Evolutionary conservation across 345 rosid genomes (phyloP), one percentile per base, ranked within the genome.

Genomic region (Litchi chinensis): DNA sequence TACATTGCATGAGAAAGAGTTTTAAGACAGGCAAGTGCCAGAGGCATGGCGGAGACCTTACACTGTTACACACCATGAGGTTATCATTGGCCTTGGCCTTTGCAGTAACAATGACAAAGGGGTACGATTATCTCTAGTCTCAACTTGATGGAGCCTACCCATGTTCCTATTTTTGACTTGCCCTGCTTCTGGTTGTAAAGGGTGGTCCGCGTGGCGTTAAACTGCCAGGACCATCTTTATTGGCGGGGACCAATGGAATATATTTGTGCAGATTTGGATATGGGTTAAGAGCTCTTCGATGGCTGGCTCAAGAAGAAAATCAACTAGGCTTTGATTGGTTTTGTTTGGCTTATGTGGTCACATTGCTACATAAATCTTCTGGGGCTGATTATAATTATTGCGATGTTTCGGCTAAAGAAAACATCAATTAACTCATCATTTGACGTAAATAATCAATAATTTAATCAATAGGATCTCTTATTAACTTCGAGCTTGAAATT

Each of bases 121-220:
- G 60, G 40, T 60, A 37, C 0, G 12, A 15, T 12, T 24, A 10
- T 6, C 52, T 46, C 52, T 2, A 46, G 52, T 12, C 54, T 57
- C 32, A 56, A 28, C 21, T 43, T 21, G 43, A n/a, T 76, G 70
- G 80, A 66, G 67, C 83, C 82, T 76, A 79, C 72, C 66, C 74
- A 50, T 57, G 81, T 79, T 73, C n/a, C 40, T 18, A 68, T n/a
- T 62, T 26, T 37, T 70, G 54, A 56, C 56, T n/a, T 8, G 11
- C 10, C 63, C 41, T 32, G 52, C 62, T 77, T 74, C 78, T 40
- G 28, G 28, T 64, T 74, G 80, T 44, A 76, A 73, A 76, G 79
- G 75, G 75, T 63, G 68, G 80, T 76, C 81, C 79, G 66, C 12
- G 68, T 18, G 28, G 44, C 0, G 9, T 5, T 46, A 21, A 71